Evolutionary conservation across 371 early-diverging fungal genomes (phyloP).

Genomic region (Mucor irregularis): DNA sequence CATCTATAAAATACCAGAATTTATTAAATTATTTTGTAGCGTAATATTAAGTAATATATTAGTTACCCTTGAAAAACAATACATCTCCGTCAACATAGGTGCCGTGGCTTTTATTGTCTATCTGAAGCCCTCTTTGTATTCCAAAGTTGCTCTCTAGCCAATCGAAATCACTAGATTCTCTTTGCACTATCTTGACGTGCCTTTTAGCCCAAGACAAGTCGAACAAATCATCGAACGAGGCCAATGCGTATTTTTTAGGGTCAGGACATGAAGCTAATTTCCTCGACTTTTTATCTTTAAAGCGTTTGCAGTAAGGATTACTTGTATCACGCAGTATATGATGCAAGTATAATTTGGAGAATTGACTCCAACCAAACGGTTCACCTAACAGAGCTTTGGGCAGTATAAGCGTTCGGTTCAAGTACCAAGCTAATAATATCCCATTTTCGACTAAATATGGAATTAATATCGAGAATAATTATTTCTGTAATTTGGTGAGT

Average conservation of each 20-base stretch:
- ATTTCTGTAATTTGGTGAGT: neutral
- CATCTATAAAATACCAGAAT: conserved; percentile 15
- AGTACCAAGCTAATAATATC: conserved; percentile 53
- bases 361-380: conserved; percentile 49
- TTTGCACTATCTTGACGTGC: conserved; percentile 39
- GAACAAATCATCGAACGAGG: conserved; percentile 47
- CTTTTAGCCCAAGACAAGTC: conserved; percentile 46
- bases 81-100: conserved; percentile 44
- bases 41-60: too few species aligned
- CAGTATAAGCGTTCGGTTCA: conserved; percentile 50
- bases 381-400: conserved; percentile 55
- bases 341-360: conserved; percentile 36
- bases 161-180: conserved; percentile 36
- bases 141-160: conserved; percentile 38
- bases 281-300: conserved; percentile 4
- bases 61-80: conserved; percentile 41
- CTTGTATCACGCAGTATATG: conserved; percentile 38
- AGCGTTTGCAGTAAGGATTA: conserved; percentile 8
- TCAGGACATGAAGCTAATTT: conserved; percentile 36
- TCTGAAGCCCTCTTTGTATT: conserved; percentile 11
- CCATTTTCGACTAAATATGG: conserved; percentile 55
- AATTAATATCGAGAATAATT: neutral
- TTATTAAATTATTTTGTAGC: too few species aligned
- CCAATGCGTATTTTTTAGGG: conserved; percentile 25
- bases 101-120: conserved; percentile 3